phyloP scores from a whole-genome alignment of 1,284 basidiomycete species.

The Austroboletus novae-zelandiae region DNA sequence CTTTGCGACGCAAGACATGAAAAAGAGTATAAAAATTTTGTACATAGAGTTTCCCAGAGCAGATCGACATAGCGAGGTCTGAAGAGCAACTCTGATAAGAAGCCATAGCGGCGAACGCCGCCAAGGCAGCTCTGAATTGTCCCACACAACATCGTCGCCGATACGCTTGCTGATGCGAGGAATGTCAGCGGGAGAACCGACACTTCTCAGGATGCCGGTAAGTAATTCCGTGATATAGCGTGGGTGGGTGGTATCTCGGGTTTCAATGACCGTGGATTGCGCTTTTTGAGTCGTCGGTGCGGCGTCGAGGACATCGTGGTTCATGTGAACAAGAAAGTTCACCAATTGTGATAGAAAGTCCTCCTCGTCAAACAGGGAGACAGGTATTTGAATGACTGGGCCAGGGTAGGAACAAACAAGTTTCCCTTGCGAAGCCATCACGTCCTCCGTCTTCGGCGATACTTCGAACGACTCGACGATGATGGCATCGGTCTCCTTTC shows the following conservation, averaged over 20 bases:
- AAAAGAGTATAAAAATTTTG: constrained; percentile 46
- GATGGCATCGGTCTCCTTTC: not conserved
- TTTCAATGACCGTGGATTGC: constrained; percentile 19
- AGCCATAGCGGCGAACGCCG: constrained; percentile 30
- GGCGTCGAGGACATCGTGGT: constrained; percentile 17
- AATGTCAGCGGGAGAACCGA: constrained; percentile 18
- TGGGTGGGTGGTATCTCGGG: constrained; percentile 30
- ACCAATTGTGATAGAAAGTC: constrained; percentile 12
- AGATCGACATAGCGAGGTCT: not conserved
- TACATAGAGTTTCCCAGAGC: constrained; percentile 28
- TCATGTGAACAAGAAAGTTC: constrained; percentile 31
- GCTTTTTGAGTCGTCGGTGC: not conserved
- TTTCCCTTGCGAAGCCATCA: not conserved
- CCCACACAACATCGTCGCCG: constrained; percentile 30
- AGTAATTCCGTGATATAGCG: constrained; percentile 38
- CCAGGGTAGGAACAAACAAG: not conserved
- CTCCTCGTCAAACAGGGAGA: not conserved
- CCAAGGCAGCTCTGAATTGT: constrained; percentile 9
- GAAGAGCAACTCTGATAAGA: constrained; percentile 13
- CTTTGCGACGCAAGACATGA: constrained; percentile 33
- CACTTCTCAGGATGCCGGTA: constrained; percentile 32
- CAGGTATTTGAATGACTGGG: not conserved
- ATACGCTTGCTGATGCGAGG: constrained; percentile 33
- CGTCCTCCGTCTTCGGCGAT: not conserved
- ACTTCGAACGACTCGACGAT: not conserved